Evolutionary conservation across 805 yeast species (phyloP), one percentile per base, ranked within the genome.

Genomic region (Schwanniomyces occidentalis): DNA sequence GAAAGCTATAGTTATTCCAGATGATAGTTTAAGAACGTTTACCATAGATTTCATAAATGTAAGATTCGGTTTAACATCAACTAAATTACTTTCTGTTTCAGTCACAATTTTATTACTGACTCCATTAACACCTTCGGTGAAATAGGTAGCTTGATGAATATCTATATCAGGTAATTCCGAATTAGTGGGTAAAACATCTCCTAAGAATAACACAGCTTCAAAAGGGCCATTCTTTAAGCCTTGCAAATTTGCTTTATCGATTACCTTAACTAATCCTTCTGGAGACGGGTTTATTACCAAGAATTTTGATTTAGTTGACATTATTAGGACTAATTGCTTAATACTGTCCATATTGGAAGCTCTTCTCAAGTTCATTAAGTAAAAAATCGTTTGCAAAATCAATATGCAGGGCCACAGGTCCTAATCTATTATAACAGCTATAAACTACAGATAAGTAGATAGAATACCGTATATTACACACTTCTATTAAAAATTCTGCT

Each of bases 221-320:
- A 83, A 83, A 0, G 88, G 88, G 0, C 89, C 89, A 27, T 78
- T 79, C 45, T 77, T 81, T 15, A 51, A 38, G 46, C 80, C 63
- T 32, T 82, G 67, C 1, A 62, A 41, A 46, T 76, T 73, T 4
- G 79, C 69, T 33, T 73, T 68, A 25, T 46, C 54, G 5, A 74
- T 45, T 0, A 75, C 63, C 39, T 73, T 75, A 0, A 69, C 65
- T 6, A 81, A 42, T 6, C 57, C 51, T 2, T 58, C 44, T 1
- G 71, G 61, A 13, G 61, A 42, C 3, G 81, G 80, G 45, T 76
- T 65, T 22, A 76, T 51, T 14, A 76, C 69, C 29, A 76, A 54
- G 33, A 67, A 56, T 41, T 64, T 68, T 32, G 56, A 39, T 32
- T 48, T 49, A 14, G 24, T 23, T 6, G 42, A 14, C 51, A 45